These are phyloP conservation scores for Fraxinus paxiana DNA, from an alignment of 305 asterid species.

Conservation along the genomic window DNA sequence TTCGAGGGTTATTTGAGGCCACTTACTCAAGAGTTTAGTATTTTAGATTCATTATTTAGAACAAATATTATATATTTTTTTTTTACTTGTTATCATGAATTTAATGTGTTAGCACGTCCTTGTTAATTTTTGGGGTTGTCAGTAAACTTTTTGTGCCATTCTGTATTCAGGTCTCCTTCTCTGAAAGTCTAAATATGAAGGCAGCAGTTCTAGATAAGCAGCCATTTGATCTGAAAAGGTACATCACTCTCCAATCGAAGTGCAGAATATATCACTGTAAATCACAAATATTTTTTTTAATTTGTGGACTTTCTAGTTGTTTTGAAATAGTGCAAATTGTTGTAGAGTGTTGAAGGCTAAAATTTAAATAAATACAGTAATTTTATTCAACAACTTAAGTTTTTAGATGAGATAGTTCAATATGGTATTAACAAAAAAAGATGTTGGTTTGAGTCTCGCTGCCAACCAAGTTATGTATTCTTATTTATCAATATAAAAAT, in stretches of 20 bases:
- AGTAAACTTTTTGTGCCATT: conserved; percentile 21
- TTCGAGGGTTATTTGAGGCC: conserved; percentile 1
- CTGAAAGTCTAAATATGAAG: conserved; percentile 76
- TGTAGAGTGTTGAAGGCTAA: not conserved
- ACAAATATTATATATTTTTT: not conserved
- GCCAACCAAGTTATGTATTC: not conserved
- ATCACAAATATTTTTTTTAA: not conserved
- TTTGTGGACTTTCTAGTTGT: not conserved
- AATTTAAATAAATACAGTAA: not conserved
- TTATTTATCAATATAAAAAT: not conserved
- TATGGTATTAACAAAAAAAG: not conserved
- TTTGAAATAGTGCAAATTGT: not conserved
- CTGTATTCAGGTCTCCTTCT: conserved; percentile 59
- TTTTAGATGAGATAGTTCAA: not conserved
- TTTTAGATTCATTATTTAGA: conserved; percentile 5
- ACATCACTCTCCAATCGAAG: conserved; percentile 4
- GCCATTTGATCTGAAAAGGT: conserved; percentile 80
- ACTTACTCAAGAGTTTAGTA: conserved; percentile 11
- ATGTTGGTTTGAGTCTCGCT: not conserved
- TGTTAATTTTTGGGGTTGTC: conserved; percentile 15
- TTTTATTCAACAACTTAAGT: not conserved
- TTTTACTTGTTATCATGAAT: not conserved
- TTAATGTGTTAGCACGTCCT: not conserved
- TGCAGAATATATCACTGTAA: not conserved
- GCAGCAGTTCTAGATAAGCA: conserved; percentile 59